A percentile compares a stretch with the other conserved stretches of the same genome.
Evolutionary conservation across 2,329 filamentous ascomycete genomes (phyloP).

Genomic region (Orbilia blumenaviensis): DNA sequence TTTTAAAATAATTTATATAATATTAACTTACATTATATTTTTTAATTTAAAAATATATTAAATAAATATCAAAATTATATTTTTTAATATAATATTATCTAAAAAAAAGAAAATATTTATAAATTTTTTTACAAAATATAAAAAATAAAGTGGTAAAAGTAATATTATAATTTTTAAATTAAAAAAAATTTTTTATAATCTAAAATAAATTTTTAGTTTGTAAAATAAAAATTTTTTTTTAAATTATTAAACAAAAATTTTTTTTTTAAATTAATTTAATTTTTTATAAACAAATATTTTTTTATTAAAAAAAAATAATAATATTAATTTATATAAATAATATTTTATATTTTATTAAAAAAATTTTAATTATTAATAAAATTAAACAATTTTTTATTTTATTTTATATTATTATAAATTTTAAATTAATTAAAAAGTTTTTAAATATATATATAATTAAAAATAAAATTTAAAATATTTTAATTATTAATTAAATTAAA

Average conservation of each 20-base stretch:
- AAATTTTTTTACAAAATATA: not conserved
- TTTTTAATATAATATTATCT: not conserved
- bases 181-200: not conserved
- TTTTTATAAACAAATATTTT: not conserved
- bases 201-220: not conserved
- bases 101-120: not conserved
- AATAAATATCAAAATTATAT: not conserved
- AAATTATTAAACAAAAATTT: no score
- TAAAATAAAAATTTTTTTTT: constrained; percentile 11
- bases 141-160: no score
- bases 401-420: not conserved
- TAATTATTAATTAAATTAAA: not conserved
- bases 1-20: not conserved
- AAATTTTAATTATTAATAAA: not conserved
- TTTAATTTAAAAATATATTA: not conserved
- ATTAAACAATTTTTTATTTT: not conserved
- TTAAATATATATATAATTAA: no score
- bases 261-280: no score
- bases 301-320: not conserved
- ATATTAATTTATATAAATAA: not conserved
- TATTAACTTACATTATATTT: not conserved
- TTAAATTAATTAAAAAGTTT: not conserved
- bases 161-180: no score
- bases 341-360: not conserved
- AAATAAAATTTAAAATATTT: no score